These are phyloP conservation scores for Neocallimastix lanati DNA, from an alignment of 192 early-diverging fungal genomes.

Conservation along the genomic window DNA sequence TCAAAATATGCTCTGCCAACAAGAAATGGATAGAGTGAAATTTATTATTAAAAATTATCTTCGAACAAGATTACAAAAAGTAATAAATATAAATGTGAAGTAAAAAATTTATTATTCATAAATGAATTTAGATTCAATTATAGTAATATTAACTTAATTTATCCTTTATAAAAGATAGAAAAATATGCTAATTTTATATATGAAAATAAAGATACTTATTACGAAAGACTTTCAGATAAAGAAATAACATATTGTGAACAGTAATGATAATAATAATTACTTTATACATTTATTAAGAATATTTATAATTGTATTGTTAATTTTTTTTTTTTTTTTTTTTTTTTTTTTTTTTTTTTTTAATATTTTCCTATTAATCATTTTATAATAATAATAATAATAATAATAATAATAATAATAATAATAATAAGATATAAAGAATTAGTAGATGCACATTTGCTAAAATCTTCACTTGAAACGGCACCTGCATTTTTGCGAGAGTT, in stretches of 20 bases:
- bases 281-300: too few relatives aligned
- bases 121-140: too few relatives aligned
- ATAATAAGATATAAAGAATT: neutral
- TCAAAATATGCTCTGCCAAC: neutral
- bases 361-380: too few relatives aligned
- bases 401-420: too few relatives aligned
- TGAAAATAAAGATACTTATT: neutral
- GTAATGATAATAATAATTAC: neutral
- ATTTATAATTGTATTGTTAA: too few relatives aligned
- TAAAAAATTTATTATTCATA: too few relatives aligned
- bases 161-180: neutral
- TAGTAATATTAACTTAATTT: too few relatives aligned
- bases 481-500: neutral
- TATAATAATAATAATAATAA: too few relatives aligned
- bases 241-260: neutral
- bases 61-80: neutral
- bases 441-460: neutral
- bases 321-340: too few relatives aligned
- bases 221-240: neutral
- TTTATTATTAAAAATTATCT: neutral
- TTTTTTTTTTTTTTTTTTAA: too few relatives aligned
- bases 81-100: too few relatives aligned
- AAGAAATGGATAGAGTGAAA: neutral
- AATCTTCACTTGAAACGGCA: neutral
- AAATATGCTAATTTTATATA: neutral